Percentiles rank a stretch among this genome's conserved stretches.
phyloP scores from a whole-genome alignment of 352 stramenopile genomes.

The Aphanomyces astaci region DNA sequence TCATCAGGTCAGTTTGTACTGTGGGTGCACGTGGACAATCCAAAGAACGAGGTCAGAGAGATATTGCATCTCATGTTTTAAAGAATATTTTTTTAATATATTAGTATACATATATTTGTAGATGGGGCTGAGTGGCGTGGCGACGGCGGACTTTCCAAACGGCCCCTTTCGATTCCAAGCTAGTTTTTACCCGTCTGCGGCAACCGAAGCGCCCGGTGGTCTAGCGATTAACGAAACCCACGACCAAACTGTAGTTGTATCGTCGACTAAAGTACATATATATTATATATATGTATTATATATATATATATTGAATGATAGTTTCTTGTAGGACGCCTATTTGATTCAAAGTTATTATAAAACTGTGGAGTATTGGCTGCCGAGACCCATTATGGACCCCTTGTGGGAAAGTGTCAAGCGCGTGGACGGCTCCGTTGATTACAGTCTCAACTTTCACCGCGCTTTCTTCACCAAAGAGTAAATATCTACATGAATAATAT shows the following conservation, averaged over 20 bases:
- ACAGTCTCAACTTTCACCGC: constrained; percentile 93
- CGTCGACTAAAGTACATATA: not conserved
- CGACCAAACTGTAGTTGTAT: constrained; percentile 84
- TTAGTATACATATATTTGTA: too few species aligned
- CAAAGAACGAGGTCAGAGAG: constrained; percentile 35
- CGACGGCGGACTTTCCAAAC: constrained; percentile 80
- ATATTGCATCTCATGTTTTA: too few species aligned
- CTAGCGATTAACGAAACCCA: constrained; percentile 89
- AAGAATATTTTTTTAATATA: too few species aligned
- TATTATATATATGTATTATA: not conserved
- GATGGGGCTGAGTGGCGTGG: constrained; percentile 86
- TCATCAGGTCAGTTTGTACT: constrained; percentile 88
- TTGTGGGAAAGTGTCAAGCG: constrained; percentile 94
- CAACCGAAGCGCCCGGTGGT: constrained; percentile 57
- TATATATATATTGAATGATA: too few species aligned
- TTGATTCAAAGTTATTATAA: constrained; percentile 94
- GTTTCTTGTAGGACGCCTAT: constrained; percentile 41
- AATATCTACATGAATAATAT: too few species aligned
- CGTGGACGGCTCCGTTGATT: constrained; percentile 63
- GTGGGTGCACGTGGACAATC: constrained; percentile 94
- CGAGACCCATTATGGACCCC: constrained; percentile 93
- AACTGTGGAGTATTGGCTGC: constrained; percentile 92
- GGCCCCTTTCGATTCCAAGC: constrained; percentile 88
- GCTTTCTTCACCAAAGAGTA: constrained; percentile 83
- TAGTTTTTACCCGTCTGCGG: constrained; percentile 91